Base-by-base conservation (phyloP, 2,329 filamentous ascomycete species). In the Fonsecaea erecta region DNA sequence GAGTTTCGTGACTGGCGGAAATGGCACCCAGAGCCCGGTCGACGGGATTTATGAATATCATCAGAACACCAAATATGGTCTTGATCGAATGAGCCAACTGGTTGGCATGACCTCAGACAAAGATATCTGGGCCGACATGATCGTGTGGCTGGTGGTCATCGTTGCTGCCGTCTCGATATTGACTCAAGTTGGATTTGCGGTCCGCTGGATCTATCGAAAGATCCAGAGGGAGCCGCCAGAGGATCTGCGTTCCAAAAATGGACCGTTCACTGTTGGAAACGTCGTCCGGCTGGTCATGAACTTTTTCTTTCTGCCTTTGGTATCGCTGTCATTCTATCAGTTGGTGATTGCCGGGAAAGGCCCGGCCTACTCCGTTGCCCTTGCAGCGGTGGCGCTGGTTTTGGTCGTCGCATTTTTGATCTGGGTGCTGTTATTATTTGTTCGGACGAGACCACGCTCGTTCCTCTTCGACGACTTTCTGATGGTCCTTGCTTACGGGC, bases 51-150 rank as follows among this genome's bases (percentile, higher is more conserved):
- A 98, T 77, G 62, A 69, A 32, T 67, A 68, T 55, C 83, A 87
- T 60, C 88, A 89, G 52, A 89, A 92, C 73, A 89, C 87, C 34
- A 87, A 84, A 1, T 93, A 94, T 72, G 95, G 95, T 30, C 81
- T 99, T 55, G 88, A 95, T 67, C 83, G 85, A 54, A 84, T 95
- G 72, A 89, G 90, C 48, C 92, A 97, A 75, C 84, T 95, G 59
- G 86, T 95, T 43, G 95, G 95, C 35, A 90, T 98, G 85, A 83
- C 84, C 28, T 81, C 86, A 26, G 85, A 86, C 12, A 81, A 88
- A 66, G 95, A 99, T 75, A 86, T 97, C 21, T 99, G 95, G 95
- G 90, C 92, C 1, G 92, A 92, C 68, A 95, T 96, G 89, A 92
- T 95, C 74, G 83, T 97, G 52, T 98, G 93, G 89, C 84, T 98